A percentile compares a stretch with the other conserved stretches of the same genome.
Evolutionary conservation across 2,329 filamentous ascomycete genomes (phyloP).

Genomic region (Gaeumannomyces sp.): DNA sequence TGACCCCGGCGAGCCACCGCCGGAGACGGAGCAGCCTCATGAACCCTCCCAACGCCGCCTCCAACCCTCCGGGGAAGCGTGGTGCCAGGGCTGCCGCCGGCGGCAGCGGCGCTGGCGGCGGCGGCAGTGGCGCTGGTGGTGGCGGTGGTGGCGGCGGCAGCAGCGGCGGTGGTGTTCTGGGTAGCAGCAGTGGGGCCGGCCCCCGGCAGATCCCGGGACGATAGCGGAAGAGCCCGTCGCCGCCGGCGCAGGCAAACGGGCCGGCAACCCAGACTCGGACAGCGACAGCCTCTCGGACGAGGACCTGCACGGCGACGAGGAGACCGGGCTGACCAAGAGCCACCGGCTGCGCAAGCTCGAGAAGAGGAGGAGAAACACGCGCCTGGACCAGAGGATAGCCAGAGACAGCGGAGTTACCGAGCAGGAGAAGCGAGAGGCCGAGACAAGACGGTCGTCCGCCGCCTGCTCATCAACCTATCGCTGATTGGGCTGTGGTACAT

Average conservation of each 20-base stretch:
- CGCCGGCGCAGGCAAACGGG: slow-evolving; percentile 22
- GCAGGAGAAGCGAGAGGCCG: slow-evolving; percentile 69
- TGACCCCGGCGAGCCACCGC: slow-evolving; percentile 43
- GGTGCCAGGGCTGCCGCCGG: neutral
- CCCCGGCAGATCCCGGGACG: too few relatives aligned
- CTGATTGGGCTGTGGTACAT: slow-evolving; percentile 83
- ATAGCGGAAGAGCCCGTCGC: slow-evolving; percentile 26
- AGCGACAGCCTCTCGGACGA: slow-evolving; percentile 61
- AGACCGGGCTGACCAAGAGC: slow-evolving; percentile 73
- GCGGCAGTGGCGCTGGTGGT: too few relatives aligned
- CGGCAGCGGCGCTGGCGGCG: neutral
- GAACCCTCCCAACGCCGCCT: slow-evolving; percentile 24
- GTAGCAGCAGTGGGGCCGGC: too few relatives aligned
- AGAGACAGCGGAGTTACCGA: slow-evolving; percentile 51
- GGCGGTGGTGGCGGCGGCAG: neutral
- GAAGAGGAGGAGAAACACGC: slow-evolving; percentile 60
- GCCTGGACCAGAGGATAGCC: slow-evolving; percentile 63
- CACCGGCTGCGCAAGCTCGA: slow-evolving; percentile 63
- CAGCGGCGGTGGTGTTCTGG: too few relatives aligned
- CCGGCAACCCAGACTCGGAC: slow-evolving; percentile 22
- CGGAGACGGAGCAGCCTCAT: slow-evolving; percentile 51
- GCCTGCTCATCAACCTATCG: slow-evolving; percentile 65
- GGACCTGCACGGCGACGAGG: slow-evolving; percentile 77
- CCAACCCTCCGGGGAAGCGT: slow-evolving; percentile 15
- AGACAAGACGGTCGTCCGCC: slow-evolving; percentile 65